Evolutionary conservation across 148 eudicot species (phyloP), one percentile per base, ranked within the genome.

Genomic region (Diospyros kaki): DNA sequence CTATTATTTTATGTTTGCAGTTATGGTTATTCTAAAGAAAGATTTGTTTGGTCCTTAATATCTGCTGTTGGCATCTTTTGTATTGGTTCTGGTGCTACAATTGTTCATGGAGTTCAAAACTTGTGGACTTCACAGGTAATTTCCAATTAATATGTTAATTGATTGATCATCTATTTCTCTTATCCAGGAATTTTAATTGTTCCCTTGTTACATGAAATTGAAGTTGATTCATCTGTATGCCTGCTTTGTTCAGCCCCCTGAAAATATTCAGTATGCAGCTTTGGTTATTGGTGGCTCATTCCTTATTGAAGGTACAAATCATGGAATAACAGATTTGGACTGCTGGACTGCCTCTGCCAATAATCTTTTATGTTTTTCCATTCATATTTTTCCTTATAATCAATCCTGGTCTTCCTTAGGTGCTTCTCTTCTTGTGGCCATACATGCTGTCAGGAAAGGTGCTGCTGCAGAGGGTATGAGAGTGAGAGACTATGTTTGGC

Each of bases 11-110:
- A 38, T 84, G 74, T 81, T 74, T 9, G 68, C 79, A 95, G 99
- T 51, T 95, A 95, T 73, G 99, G 99, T 76, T 95, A 92, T 78
- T 92, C 96, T 62, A 95, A 93, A 83, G 99, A 95, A 82, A 86
- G 98, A 85, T 95, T 95, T 86, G 97, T 95, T 63, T 95, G 99
- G 99, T 90, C 99, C 66, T 89, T 95, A 85, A 95, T 95, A 83
- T 95, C 99, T 58, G 99, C 99, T 73, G 97, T 93, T 80, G 99
- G 99, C 75, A 95, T 93, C 75, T 95, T 95, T 78, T 95, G 99
- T 82, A 91, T 95, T 78, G 99, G 97, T 72, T 87, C 97, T 38
- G 99, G 99, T 76, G 99, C 94, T 73, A 95, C 97, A 64, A 87
- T 95, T 86, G 91, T 95, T 68, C 89, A 95, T 74, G 99, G 99